These are phyloP conservation scores for Penicillium sp. DNA, from an alignment of 2,329 filamentous ascomycete species.

Conservation along the genomic window DNA sequence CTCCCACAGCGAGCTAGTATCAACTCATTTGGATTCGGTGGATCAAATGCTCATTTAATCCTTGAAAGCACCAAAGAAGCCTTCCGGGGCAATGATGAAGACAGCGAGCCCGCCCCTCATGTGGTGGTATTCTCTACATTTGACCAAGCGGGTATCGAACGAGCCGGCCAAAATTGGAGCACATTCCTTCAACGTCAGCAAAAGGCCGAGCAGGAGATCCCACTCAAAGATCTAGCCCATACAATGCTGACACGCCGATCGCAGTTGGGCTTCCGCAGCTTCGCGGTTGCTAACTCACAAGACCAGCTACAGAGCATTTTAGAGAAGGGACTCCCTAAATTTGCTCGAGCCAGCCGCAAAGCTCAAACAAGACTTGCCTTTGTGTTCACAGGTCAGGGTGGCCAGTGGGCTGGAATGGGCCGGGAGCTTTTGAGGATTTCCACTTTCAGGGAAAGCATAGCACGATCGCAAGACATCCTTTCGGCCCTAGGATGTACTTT, in stretches of 20 bases:
- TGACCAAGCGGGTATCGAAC: conserved; percentile 20
- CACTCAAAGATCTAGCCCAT: conserved; percentile 12
- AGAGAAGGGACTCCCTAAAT: conserved; percentile 12
- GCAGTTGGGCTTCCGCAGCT: conserved; percentile 20
- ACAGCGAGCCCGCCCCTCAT: conserved; percentile 10
- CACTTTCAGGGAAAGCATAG: conserved; percentile 15
- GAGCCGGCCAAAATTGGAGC: conserved; percentile 13
- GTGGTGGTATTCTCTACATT: conserved; percentile 20
- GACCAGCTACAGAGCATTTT: conserved; percentile 10
- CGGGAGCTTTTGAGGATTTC: conserved; percentile 33
- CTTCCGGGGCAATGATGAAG: conserved; percentile 5
- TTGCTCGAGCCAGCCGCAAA: conserved; percentile 16
- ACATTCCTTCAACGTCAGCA: conserved; percentile 10
- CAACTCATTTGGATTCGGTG: conserved; percentile 32
- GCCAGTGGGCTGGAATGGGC: conserved; percentile 46
- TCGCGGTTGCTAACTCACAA: conserved; percentile 17
- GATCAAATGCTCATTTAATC: conserved; percentile 27
- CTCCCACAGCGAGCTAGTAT: conserved; percentile 22
- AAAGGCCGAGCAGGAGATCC: conserved; percentile 3
- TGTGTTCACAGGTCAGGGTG: conserved; percentile 47
- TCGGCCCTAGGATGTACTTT: conserved; percentile 21
- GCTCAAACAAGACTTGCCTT: conserved; percentile 20
- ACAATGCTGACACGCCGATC: conserved; percentile 20
- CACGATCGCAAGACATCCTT: conserved; percentile 6
- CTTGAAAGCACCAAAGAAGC: conserved; percentile 21